Conservation (phyloP, 352 stramenopile species). For the Pythium scleroteichum region DNA sequence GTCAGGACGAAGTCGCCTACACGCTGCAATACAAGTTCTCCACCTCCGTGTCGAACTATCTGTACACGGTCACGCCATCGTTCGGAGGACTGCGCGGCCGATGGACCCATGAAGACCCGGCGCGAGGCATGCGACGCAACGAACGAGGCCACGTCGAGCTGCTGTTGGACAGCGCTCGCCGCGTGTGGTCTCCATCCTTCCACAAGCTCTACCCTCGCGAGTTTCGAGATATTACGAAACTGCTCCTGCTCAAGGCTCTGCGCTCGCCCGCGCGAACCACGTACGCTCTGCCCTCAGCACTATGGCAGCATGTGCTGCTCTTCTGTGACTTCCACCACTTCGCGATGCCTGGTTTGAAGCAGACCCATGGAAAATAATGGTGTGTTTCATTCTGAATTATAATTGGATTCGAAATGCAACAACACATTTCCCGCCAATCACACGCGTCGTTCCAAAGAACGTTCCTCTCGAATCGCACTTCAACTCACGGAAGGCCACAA, state of each 20-base stretch:
- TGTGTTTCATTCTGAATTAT: neutral
- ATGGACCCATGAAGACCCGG: constrained; percentile 50
- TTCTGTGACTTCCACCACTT: constrained; percentile 31
- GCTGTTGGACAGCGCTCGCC: neutral
- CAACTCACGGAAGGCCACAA: neutral
- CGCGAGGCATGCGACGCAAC: constrained; percentile 17
- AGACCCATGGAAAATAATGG: neutral
- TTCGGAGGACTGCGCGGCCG: constrained; percentile 41
- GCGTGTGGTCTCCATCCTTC: constrained; percentile 21
- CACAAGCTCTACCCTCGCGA: constrained; percentile 18
- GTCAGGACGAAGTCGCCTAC: constrained; percentile 38
- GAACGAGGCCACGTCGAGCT: constrained; percentile 25
- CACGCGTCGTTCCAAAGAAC: neutral
- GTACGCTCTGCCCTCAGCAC: constrained; percentile 7
- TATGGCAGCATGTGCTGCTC: constrained; percentile 27
- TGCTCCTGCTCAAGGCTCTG: constrained; percentile 21
- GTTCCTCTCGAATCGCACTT: constrained; percentile 3
- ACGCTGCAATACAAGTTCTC: constrained; percentile 53
- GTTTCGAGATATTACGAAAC: constrained; percentile 15
- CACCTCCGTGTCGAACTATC: constrained; percentile 39
- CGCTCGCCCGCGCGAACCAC: neutral
- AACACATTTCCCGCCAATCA: neutral
- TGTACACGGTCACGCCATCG: constrained; percentile 48
- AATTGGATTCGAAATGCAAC: neutral
- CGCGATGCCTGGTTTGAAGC: neutral